Base-by-base conservation (phyloP, 768 basidiomycete genomes). In the Chiua virens region DNA sequence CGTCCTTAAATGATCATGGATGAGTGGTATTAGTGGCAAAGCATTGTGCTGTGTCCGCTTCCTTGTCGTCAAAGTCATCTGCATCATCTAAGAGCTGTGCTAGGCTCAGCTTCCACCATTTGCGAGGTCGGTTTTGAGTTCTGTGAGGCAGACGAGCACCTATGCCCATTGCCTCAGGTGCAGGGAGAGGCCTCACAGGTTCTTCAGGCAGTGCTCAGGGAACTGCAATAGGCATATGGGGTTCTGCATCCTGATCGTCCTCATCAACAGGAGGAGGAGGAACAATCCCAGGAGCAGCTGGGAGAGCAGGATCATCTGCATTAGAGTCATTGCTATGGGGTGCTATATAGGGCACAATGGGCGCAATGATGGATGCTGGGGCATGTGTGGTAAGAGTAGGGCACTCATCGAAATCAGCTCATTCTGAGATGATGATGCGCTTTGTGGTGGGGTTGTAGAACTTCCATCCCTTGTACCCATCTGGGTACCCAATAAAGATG, bases 401-500 rank as follows among this genome's bases (percentile, higher is more conserved):
- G 35, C 60, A 27, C 43, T 73, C 71, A 58, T 75, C 69, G 54
- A 74, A 74, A 11, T 67, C 61, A 41, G 69, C 73, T 30, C 54
- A 37, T 28, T 59, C 52, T 22, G 61, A 64, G 37, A 71, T 67
- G 9, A 30, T 30, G 11, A 9, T 30, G 28, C 28, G 28, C 28
- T 30, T 25, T 4, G 25, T 25, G 25, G 25, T 25, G 25, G 25
- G 25, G 25, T 25, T 25, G 25, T 25, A 25, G 25, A 25, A 25
- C 25, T 25, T n/a, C n/a, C n/a, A n/a, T n/a, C n/a, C n/a, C n/a
- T n/a, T n/a, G n/a, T n/a, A n/a, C n/a, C n/a, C n/a, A 4, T 8
- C 25, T 25, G 25, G 25, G n/a, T 42, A 42, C 7, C 42, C 42
- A 42, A 42, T 30, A 14, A 42, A 28, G 25, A 42, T 15, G 15